These are phyloP conservation scores for Monosporascus cannonballus DNA, from an alignment of 2,329 filamentous ascomycete species.

Conservation along the genomic window DNA sequence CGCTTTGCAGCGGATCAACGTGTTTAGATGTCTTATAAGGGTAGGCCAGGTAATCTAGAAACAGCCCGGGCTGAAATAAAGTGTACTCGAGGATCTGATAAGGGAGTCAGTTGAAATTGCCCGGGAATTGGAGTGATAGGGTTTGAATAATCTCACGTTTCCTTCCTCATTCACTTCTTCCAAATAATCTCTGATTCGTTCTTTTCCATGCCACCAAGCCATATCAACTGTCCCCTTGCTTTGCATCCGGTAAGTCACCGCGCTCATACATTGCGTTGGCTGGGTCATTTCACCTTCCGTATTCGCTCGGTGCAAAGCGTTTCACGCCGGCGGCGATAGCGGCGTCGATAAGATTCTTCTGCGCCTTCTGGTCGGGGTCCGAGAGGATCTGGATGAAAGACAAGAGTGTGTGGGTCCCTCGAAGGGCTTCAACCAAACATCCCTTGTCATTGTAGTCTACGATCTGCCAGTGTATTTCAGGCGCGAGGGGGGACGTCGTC, in stretches of 20 bases:
- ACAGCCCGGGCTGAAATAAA: constrained; percentile 49
- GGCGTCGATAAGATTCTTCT: constrained; percentile 54
- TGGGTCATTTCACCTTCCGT: constrained; percentile 29
- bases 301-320: constrained; percentile 58
- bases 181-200: constrained; percentile 43
- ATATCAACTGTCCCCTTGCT: constrained; percentile 30
- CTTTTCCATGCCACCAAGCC: constrained; percentile 46
- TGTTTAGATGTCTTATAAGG: constrained; percentile 41
- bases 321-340: constrained; percentile 52
- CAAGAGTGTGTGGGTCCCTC: constrained; percentile 45
- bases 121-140: neutral
- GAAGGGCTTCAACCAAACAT: constrained; percentile 31
- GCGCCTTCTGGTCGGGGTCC: constrained; percentile 31
- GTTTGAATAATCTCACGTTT: constrained; percentile 24
- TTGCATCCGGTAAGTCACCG: constrained; percentile 1
- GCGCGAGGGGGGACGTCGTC: neutral
- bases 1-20: constrained; percentile 31
- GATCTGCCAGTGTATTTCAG: constrained; percentile 31
- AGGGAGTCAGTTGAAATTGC: neutral
- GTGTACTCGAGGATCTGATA: constrained; percentile 48
- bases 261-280: neutral
- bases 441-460: constrained; percentile 38
- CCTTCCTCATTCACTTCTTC: constrained; percentile 41
- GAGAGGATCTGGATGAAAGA: constrained; percentile 39
- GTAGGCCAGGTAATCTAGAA: constrained; percentile 48